A percentile compares a stretch with the other conserved stretches of the same genome.
These are phyloP conservation scores for Hansenula sp. DNA, from an alignment of 1,139 yeast species.

Conservation along the genomic window DNA sequence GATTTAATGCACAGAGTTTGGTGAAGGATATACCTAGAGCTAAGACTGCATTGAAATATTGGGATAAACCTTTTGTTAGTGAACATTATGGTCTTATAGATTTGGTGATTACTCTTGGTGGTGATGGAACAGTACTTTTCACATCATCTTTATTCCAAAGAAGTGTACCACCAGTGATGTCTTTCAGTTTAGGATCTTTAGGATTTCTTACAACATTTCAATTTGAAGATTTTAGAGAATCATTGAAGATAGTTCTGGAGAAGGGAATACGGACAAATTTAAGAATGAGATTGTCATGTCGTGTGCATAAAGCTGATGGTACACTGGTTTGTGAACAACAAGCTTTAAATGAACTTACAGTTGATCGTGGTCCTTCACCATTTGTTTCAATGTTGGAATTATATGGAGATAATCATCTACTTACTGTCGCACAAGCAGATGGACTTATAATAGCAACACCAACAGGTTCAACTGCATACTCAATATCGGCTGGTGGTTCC, in stretches of 20 bases:
- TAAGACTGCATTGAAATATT: slow-evolving; percentile 46
- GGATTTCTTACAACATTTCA: slow-evolving; percentile 80
- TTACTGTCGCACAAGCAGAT: slow-evolving; percentile 88
- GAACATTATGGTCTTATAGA: slow-evolving; percentile 60
- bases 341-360: slow-evolving; percentile 77
- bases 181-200: slow-evolving; percentile 74
- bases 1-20: slow-evolving; percentile 51
- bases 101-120: slow-evolving; percentile 76
- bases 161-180: slow-evolving; percentile 84
- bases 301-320: slow-evolving; percentile 52
- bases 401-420: slow-evolving; percentile 73
- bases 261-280: slow-evolving; percentile 74
- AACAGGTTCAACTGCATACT: slow-evolving; percentile 90
- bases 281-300: slow-evolving; percentile 77
- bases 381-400: slow-evolving; percentile 79
- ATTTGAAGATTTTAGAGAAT: slow-evolving; percentile 62
- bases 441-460: slow-evolving; percentile 88
- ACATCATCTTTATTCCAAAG: slow-evolving; percentile 76
- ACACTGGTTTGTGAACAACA: slow-evolving; percentile 66
- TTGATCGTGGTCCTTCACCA: slow-evolving; percentile 88
- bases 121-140: slow-evolving; percentile 85
- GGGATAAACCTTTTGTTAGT: slow-evolving; percentile 59
- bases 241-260: slow-evolving; percentile 51
- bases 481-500: slow-evolving; percentile 87
- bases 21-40: slow-evolving; percentile 38